Evolutionary conservation across 108 stramenopile species (phyloP).

Genomic region (Halocafeteria seosinensis): DNA sequence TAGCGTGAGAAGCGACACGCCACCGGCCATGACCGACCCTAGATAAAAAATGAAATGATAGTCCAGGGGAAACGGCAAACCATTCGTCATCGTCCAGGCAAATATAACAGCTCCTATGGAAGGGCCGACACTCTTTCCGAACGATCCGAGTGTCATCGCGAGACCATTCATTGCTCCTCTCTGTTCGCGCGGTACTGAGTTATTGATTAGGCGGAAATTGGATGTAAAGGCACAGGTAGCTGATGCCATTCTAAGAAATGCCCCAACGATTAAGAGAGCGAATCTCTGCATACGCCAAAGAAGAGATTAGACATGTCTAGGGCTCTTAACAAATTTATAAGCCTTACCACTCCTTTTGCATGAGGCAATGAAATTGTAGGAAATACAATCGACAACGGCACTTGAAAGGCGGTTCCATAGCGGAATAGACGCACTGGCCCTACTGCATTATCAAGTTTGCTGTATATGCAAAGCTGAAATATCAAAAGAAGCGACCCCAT

Average conservation of each 20-base stretch:
- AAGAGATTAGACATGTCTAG: no score
- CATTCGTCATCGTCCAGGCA: neutral
- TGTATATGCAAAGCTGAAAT: neutral
- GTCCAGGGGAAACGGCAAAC: neutral
- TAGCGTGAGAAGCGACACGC: no score
- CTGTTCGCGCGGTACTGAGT: neutral
- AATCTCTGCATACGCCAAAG: no score
- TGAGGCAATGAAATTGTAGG: no score
- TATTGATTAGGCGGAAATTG: neutral
- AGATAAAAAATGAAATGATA: neutral
- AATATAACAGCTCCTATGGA: neutral
- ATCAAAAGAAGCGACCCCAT: neutral
- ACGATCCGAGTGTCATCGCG: neutral
- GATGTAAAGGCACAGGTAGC: neutral
- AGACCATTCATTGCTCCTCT: neutral
- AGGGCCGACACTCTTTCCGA: conserved; percentile 1
- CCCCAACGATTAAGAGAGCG: no score
- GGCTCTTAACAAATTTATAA: no score
- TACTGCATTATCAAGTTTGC: no score
- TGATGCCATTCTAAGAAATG: no score
- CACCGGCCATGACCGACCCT: neutral
- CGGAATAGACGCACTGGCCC: no score
- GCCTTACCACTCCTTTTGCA: no score
- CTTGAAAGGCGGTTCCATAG: no score
- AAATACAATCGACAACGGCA: no score